Base-by-base conservation (phyloP, 2,329 filamentous ascomycete genomes). In the Talaromyces sp. region DNA sequence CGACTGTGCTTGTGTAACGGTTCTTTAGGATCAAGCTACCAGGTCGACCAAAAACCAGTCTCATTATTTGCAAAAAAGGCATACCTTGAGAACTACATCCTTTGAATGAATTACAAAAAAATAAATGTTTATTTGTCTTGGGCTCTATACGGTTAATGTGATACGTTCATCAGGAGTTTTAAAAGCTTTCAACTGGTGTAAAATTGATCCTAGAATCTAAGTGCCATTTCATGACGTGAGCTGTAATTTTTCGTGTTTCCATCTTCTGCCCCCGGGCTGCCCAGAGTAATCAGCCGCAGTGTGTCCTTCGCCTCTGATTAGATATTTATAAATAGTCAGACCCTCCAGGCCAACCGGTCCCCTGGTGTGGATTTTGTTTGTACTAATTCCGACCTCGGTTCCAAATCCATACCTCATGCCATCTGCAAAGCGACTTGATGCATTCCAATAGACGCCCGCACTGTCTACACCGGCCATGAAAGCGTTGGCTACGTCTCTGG, bases 321-420 rank as follows among this genome's bases (percentile, higher is more conserved):
- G 87, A 81, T 97, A 99, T 81, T 97, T 97, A 80, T 99, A 97
- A 65, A 98, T 98, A 73, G 92, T 96, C 74, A 99, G 78, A 0
- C 95, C 95, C 72, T 98, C 95, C 58, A 99, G 80, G 1, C 95
- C 95, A 5, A 99, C 95, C 0, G 95, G 95, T 0, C 95, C 95
- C 57, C 95, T 83, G 1, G 91, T 90, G 74, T 99, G 95, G 66
- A 99, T 96, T 82, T 98, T 99, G 82, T 97, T 99, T 56, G 95
- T 99, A 79, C 91, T 96, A 77, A 99, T 98, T 60, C 95, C 95
- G 28, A 99, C 95, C 78, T 99, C 95, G 0, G 95, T 98, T 55
- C 95, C 95, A 77, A 99, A 99, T 7, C 95, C 95, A 74, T 96
- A 98, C 50, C 95, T 85, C 90, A 96, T 97, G 7, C 95, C 95